A percentile compares a stretch with the other conserved stretches of the same genome.
phyloP scores from a whole-genome alignment of 257 asterid genomes.

The Ocimum tenuiflorum region DNA sequence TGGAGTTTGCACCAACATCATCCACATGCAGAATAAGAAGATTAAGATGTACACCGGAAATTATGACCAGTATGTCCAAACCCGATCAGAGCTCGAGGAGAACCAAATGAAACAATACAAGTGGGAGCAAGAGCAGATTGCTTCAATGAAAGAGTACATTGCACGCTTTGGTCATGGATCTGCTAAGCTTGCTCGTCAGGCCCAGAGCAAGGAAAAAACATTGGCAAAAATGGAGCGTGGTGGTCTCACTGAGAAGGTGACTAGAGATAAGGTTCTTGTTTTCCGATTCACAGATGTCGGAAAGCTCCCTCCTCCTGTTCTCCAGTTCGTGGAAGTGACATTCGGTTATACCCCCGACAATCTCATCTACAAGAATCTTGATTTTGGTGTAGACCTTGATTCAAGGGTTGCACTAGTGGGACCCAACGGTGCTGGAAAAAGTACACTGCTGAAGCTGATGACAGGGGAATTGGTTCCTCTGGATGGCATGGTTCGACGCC shows the following conservation, averaged over 20 bases:
- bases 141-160: conserved; percentile 93
- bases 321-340: conserved; percentile 83
- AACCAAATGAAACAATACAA: conserved; percentile 95
- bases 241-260: conserved; percentile 90
- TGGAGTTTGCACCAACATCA: conserved; percentile 95
- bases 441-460: conserved; percentile 94
- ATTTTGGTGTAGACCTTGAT: conserved; percentile 95
- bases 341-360: conserved; percentile 89
- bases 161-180: conserved; percentile 99
- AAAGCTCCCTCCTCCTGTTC: conserved; percentile 96
- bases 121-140: conserved; percentile 98
- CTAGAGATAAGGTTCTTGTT: conserved; percentile 57
- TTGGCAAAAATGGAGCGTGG: conserved; percentile 97
- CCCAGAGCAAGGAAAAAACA: conserved; percentile 97
- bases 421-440: conserved; percentile 98
- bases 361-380: conserved; percentile 76
- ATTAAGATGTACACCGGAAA: conserved; percentile 79
- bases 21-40: conserved; percentile 89
- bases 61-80: conserved; percentile 83
- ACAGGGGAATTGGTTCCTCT: conserved; percentile 77
- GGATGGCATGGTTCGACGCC: conserved; percentile 96
- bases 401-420: conserved; percentile 94
- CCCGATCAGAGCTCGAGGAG: conserved; percentile 91
- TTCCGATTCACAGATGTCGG: conserved; percentile 84
- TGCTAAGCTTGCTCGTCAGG: conserved; percentile 98